These are phyloP conservation scores for Umbelopsis sp. DNA, from an alignment of 192 early-diverging fungal genomes.

Conservation along the genomic window DNA sequence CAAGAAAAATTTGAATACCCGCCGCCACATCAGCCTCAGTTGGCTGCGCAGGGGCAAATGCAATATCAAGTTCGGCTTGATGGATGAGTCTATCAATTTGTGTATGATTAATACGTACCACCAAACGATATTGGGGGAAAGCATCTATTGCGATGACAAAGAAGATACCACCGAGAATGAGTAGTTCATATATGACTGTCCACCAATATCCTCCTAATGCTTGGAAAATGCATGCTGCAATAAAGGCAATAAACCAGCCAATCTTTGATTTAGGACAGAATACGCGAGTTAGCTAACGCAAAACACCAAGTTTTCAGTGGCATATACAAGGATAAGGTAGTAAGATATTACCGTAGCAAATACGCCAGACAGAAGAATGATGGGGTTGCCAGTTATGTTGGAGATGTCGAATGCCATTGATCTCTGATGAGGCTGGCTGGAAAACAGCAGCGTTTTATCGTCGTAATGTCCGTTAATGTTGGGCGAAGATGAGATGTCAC, in stretches of 20 bases:
- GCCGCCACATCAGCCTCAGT: conserved; percentile 1
- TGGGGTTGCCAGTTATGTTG: conserved; percentile 4
- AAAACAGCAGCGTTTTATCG: conserved; percentile 5
- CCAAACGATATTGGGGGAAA: neutral
- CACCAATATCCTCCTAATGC: conserved; percentile 26
- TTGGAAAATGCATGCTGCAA: conserved; percentile 26
- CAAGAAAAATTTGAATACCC: neutral
- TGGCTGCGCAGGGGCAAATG: neutral
- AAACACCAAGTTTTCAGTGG: too few relatives aligned
- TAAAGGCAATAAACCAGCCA: conserved; percentile 36
- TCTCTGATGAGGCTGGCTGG: conserved; percentile 1
- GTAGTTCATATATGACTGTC: conserved; percentile 31
- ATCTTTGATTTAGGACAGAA: conserved; percentile 8
- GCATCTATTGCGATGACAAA: neutral
- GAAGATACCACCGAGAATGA: conserved; percentile 20
- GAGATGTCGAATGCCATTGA: conserved; percentile 19
- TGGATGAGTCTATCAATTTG: neutral
- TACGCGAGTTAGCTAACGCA: neutral
- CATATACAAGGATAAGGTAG: neutral
- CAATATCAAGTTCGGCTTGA: neutral
- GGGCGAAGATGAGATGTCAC: neutral
- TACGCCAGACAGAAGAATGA: conserved; percentile 3
- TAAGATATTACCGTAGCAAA: neutral
- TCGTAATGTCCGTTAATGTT: conserved; percentile 7
- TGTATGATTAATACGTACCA: neutral